Base-by-base conservation (phyloP, 768 basidiomycete genomes). In the Termitomyces sp. region DNA sequence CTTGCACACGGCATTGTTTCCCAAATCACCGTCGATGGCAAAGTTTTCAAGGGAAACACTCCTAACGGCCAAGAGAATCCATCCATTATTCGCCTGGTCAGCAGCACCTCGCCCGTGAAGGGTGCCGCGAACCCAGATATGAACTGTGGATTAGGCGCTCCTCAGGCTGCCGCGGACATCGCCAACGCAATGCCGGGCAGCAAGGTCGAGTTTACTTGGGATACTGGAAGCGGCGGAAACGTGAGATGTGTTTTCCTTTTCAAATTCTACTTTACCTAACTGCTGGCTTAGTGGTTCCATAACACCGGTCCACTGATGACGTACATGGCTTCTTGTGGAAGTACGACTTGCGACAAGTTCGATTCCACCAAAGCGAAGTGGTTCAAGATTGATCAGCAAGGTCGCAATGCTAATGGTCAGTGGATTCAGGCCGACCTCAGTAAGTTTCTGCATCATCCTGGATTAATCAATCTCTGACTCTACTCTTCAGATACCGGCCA, bases 371-470 rank as follows among this genome's bases (percentile, higher is more conserved):
- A 73, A 21, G 84, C 85, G 9, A 74, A 81, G 62, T 90, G 85
- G 85, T 88, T 90, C 79, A 90, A 90, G 75, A 82, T 87, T 54
- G 68, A 78, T 30, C 75, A 85, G 63, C 71, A 72, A 2, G 83
- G 80, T 2, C 67, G 72, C 12, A 68, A 78, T 2, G 67, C 70
- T 26, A 21, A 12, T 24, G 41, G 34, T 50, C 62, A 70, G 3
- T 87, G 85, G 86, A 71, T 69, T 2, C 85, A 87, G 62, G 69
- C 69, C 5, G 74, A 76, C 50, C 69, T 85, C 60, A 77, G 82
- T 84, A 60, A 45, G 81, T 74, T 14, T 49, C 32, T 34, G 19
- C 40, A 2, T 41, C n/a, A 51, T 50, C 48, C 22, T 50, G 8
- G 11, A 21, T 22, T 41, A 3, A 40, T 24, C 12, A 45, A 22